Conservation (phyloP, 2,329 filamentous ascomycete species). For the Phialocephala sp. region DNA sequence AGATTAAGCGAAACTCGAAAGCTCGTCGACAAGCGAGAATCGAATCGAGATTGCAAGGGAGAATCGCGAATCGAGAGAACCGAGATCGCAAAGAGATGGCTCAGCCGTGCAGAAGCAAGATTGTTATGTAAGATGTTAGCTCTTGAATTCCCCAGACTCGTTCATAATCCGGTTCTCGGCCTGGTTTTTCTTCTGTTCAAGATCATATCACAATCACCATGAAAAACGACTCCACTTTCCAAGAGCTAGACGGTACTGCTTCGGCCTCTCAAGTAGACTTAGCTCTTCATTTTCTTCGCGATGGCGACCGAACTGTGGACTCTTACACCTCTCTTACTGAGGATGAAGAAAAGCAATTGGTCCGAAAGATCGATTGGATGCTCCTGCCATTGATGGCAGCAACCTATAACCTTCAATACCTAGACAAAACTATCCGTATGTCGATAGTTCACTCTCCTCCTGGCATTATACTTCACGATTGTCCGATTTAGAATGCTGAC, state of each 20-base stretch:
- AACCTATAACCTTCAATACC: neutral
- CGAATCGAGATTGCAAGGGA: too few relatives aligned
- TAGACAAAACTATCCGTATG: neutral
- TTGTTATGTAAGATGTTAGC: neutral
- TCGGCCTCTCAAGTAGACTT: neutral
- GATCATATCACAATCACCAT: neutral
- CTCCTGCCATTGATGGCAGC: neutral
- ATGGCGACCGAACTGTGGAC: neutral
- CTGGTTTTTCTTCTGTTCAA: neutral
- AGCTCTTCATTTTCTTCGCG: neutral
- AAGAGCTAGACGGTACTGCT: neutral
- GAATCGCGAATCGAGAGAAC: too few relatives aligned
- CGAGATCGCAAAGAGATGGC: neutral
- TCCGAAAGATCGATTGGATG: slow-evolving; percentile 5
- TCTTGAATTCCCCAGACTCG: neutral
- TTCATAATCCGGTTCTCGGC: neutral
- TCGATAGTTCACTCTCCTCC: neutral
- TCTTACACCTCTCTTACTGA: neutral
- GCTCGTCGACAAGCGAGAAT: neutral
- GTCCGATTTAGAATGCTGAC: neutral
- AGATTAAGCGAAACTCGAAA: neutral
- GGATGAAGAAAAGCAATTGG: neutral
- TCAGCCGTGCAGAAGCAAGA: neutral
- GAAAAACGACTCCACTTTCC: neutral
- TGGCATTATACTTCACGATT: neutral